These are phyloP conservation scores for Alternaria gaisen DNA, from an alignment of 2,329 filamentous ascomycete genomes.

Conservation along the genomic window DNA sequence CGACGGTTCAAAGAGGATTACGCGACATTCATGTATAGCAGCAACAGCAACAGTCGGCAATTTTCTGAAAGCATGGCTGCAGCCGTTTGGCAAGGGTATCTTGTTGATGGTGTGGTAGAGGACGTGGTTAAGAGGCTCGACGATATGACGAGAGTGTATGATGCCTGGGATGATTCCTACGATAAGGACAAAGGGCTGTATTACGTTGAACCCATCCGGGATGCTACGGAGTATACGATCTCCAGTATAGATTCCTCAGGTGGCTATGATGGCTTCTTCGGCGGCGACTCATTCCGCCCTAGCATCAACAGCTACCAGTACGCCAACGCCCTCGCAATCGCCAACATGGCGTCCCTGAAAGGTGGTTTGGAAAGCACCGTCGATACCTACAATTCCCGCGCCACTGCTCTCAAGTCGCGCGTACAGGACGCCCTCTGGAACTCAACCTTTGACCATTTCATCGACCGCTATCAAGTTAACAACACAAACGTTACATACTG, in stretches of 20 bases:
- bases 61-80: constrained; percentile 57
- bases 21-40: constrained; percentile 52
- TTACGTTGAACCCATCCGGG: constrained; percentile 55
- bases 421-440: constrained; percentile 57
- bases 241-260: constrained; percentile 54
- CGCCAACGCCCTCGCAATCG: constrained; percentile 55
- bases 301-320: constrained; percentile 58
- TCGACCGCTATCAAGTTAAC: constrained; percentile 53
- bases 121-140: constrained; percentile 45
- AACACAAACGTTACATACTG: constrained; percentile 53
- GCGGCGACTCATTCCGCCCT: constrained; percentile 54
- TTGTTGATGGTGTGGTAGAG: constrained; percentile 53
- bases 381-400: constrained; percentile 31
- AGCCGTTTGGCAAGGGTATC: constrained; percentile 52
- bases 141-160: constrained; percentile 50
- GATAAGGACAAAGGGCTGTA: constrained; percentile 54
- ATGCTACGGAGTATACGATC: constrained; percentile 59
- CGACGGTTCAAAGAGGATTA: constrained; percentile 57
- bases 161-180: constrained; percentile 52
- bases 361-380: constrained; percentile 24
- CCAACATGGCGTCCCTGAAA: constrained; percentile 49
- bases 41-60: constrained; percentile 53
- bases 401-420: constrained; percentile 47
- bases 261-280: constrained; percentile 53
- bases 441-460: constrained; percentile 55